Conservation (phyloP, 2,329 filamentous ascomycete species). For the Neoascochyta sp. region DNA sequence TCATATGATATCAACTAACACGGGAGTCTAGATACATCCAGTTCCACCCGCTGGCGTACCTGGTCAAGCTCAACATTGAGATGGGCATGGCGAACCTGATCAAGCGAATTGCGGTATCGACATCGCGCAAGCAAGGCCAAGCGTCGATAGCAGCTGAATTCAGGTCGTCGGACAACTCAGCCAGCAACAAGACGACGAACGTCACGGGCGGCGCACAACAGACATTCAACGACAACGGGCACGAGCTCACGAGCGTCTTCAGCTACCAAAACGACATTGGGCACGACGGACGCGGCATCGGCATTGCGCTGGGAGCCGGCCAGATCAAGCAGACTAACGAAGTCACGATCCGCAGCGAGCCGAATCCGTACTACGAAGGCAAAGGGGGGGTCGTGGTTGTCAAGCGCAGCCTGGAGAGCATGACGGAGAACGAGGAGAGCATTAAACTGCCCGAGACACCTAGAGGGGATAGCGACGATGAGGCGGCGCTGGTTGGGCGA, state of each 20-base stretch:
- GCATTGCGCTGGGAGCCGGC: slow-evolving; percentile 22
- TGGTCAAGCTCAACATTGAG: slow-evolving; percentile 52
- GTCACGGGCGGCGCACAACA: slow-evolving; percentile 2
- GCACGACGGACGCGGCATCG: slow-evolving; percentile 13
- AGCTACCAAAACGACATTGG: slow-evolving; percentile 13
- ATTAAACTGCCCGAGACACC: slow-evolving; percentile 15
- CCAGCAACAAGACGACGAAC: slow-evolving; percentile 10
- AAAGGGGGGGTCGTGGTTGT: slow-evolving; percentile 10
- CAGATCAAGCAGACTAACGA: slow-evolving; percentile 33
- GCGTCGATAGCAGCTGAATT: slow-evolving; percentile 28
- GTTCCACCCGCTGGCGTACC: slow-evolving; percentile 50
- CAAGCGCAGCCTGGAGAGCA: slow-evolving; percentile 18
- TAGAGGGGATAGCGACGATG: slow-evolving; percentile 23
- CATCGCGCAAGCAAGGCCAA: slow-evolving; percentile 26
- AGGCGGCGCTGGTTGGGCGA: slow-evolving; percentile 18
- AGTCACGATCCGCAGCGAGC: slow-evolving; percentile 22
- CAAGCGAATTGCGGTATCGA: slow-evolving; percentile 36
- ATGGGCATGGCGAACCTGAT: slow-evolving; percentile 53
- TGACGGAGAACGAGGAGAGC: slow-evolving; percentile 21
- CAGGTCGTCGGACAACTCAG: slow-evolving; percentile 25
- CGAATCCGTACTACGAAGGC: slow-evolving; percentile 16
- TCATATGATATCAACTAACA: too few species aligned
- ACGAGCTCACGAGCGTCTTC: slow-evolving; percentile 25
- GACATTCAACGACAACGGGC: slow-evolving; percentile 13
- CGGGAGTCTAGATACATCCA: slow-evolving; percentile 48